A percentile compares a stretch with the other conserved stretches of the same genome.
phyloP scores from a whole-genome alignment of 2,329 filamentous ascomycete genomes.

The Knufia petricola region DNA sequence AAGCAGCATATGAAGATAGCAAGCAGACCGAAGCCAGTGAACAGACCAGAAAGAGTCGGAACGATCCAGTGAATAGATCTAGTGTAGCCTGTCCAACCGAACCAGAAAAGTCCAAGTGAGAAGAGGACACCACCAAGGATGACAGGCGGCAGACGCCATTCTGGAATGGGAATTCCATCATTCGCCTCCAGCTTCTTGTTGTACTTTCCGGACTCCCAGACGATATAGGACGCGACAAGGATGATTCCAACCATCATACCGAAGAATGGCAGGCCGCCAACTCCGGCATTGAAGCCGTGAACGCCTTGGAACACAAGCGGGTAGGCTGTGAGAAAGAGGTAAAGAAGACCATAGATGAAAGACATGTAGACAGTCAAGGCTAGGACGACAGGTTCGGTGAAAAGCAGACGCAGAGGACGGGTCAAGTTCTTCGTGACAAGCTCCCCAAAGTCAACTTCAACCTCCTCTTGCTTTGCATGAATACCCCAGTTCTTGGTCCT shows the following conservation, averaged over 20 bases:
- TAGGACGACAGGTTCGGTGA: conserved; percentile 37
- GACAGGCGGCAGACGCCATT: conserved; percentile 48
- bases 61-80: conserved; percentile 32
- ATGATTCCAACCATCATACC: conserved; percentile 70
- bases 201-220: conserved; percentile 57
- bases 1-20: conserved; percentile 48
- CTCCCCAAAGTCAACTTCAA: conserved; percentile 43
- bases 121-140: conserved; percentile 44
- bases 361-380: conserved; percentile 32
- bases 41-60: conserved; percentile 39
- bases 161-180: conserved; percentile 47
- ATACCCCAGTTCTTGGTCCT: conserved; percentile 52
- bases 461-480: conserved; percentile 49
- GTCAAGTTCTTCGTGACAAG: conserved; percentile 45
- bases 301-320: conserved; percentile 36
- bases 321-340: conserved; percentile 28
- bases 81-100: conserved; percentile 59
- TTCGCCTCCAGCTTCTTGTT: conserved; percentile 59
- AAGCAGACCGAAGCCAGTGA: conserved; percentile 49
- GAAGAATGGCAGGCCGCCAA: conserved; percentile 71
- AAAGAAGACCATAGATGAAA: conserved; percentile 25
- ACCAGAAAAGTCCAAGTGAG: conserved; percentile 63
- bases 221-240: conserved; percentile 55
- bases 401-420: conserved; percentile 35
- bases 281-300: conserved; percentile 59